These are phyloP conservation scores for Phoma sp. DNA, from an alignment of 2,329 filamentous ascomycete species.

Conservation along the genomic window DNA sequence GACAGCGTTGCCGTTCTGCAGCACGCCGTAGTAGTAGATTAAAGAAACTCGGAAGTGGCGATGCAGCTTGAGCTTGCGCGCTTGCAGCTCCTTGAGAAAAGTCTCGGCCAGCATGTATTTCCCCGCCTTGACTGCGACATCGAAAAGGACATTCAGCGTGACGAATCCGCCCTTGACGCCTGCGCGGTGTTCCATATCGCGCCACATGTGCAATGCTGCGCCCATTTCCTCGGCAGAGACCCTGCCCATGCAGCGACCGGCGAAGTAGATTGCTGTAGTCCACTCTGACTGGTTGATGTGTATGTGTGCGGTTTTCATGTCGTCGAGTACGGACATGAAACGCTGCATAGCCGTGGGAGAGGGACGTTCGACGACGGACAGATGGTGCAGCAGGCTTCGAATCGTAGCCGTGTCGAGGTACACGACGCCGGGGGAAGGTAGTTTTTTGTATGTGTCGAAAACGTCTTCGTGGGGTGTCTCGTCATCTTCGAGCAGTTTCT, in stretches of 20 bases:
- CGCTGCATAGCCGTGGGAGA: conserved; percentile 70
- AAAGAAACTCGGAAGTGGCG: conserved; percentile 82
- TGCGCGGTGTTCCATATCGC: conserved; percentile 82
- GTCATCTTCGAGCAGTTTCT: conserved; percentile 54
- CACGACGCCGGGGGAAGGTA: conserved; percentile 62
- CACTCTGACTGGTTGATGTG: conserved; percentile 74
- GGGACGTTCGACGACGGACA: conserved; percentile 69
- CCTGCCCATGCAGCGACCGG: conserved; percentile 71
- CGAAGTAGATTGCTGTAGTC: conserved; percentile 84
- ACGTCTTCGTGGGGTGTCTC: conserved; percentile 56
- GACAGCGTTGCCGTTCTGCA: conserved; percentile 75
- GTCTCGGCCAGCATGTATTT: conserved; percentile 86
- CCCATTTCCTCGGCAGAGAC: conserved; percentile 68
- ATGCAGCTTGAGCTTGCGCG: conserved; percentile 71
- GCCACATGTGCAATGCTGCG: conserved; percentile 79
- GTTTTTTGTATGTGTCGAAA: conserved; percentile 60
- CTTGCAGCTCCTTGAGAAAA: conserved; percentile 81
- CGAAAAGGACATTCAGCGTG: conserved; percentile 95
- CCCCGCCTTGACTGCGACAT: conserved; percentile 83
- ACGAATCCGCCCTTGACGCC: conserved; percentile 71
- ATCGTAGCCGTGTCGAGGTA: conserved; percentile 62
- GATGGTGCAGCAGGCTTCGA: conserved; percentile 69
- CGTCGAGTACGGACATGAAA: conserved; percentile 83
- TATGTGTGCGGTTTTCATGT: conserved; percentile 78
- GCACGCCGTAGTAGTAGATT: conserved; percentile 84